Base-by-base conservation (phyloP, 306 rosid genomes). In the Prunus armeniaca region DNA sequence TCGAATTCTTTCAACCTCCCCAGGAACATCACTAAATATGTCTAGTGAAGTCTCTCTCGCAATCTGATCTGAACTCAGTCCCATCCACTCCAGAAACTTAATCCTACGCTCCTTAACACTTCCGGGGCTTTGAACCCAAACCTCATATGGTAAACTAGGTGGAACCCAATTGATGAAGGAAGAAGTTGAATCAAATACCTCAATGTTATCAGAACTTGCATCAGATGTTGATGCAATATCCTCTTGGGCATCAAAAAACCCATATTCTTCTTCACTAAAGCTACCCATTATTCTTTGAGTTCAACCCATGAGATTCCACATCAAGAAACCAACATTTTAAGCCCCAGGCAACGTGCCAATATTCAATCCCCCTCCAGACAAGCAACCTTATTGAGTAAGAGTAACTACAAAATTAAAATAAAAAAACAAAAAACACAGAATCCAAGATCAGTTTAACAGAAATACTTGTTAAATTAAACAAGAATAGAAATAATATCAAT, bases 231-330 rank as follows among this genome's bases (percentile, higher is more conserved):
- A 90, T 64, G 84, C 65, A 84, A 85, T 73, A 72, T 92, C 96
- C 83, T 96, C 98, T 66, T 65, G 87, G 55, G 99, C 96, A 81
- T 96, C 99, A 55, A 91, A 96, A 86, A 84, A 96, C 49, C 76
- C 79, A 78, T 61, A 82, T 62, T 93, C 96, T 55, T 91, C 97
- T 19, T 90, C 96, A 24, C 92, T 86, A 73, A 83, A 75, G 82
- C 98, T 86, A 70, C 83, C 98, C 99, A 96, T 95, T 81, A 73
- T 86, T 67, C 75, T 79, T 45, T 18, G 24, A 79, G 88, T 87
- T 90, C 97, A 92, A 87, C 90, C 96, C 99, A 96, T 92, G 84
- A 89, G 87, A 86, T 20, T 79, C 81, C 73, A 74, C 87, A 84
- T 90, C 93, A 89, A 74, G 55, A 76, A 76, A 85, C 79, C 91